Evolutionary conservation across 371 early-diverging fungal species (phyloP), one percentile per base, ranked within the genome.

Genomic region (Dichotomocladium elegans): DNA sequence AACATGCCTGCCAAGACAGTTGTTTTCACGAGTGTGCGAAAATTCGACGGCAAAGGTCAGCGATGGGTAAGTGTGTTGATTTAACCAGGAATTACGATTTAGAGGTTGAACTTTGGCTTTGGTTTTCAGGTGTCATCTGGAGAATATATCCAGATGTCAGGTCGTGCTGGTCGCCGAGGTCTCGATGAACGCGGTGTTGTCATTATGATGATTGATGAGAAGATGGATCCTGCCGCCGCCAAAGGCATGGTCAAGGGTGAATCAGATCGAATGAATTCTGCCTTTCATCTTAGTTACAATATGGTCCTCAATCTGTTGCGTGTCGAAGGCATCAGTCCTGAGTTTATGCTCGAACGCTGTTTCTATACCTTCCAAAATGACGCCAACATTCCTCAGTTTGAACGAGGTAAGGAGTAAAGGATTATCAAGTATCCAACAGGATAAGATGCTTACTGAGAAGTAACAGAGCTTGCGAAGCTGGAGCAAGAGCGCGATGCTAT

Each of bases 1-100:
- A 99, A 99, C 80, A 99, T 99, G 99, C 99, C 99, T 33, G 99
- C 99, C 48, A 96, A 96, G 66, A 98, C 99, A 1, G 99, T 99
- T 12, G 93, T 99, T 3, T 99, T 99, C 64, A 98, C 99, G 0
- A 81, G 87, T 49, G 93, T 98, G 10, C 90, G 91, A 60, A 99
- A 99, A 63, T 99, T 89, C 69, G 99, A 99, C 71, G 99, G 99
- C 49, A 85, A 86, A 53, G 79, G 82, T 28, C 77, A 69, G 21
- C 86, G 99, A 51, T 91, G 93, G 86, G 83, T 99, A 31, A 80
- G 81, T 30, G 2, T 1, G 4, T 47, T 0, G 21, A 6, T 29
- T 14, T 7, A 19, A 4, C 19, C 8, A 21, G 15, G 12, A 27
- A 21, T 10, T 33, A 30, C 17, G 3, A 27, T 12, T n/a, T 12